Conservation (phyloP, 1,284 basidiomycete genomes). For the Sporisorium reilianum region DNA sequence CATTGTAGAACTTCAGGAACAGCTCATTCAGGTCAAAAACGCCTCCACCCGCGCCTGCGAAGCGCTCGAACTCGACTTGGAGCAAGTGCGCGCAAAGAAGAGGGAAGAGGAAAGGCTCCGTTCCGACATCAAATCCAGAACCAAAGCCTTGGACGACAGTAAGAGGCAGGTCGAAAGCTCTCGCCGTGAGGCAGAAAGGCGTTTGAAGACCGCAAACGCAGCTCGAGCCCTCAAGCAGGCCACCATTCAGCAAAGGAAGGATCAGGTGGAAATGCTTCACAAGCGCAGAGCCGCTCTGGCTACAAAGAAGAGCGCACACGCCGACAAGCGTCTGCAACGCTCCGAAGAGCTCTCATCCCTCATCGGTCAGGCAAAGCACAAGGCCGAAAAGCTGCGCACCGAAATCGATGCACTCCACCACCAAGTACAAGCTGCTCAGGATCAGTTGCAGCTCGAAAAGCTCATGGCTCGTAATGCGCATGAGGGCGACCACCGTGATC, state of each 20-base stretch:
- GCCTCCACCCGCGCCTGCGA: constrained; percentile 73
- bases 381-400: constrained; percentile 16
- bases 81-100: constrained; percentile 80
- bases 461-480: constrained; percentile 14
- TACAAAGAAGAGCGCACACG: constrained; percentile 48
- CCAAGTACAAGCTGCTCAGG: constrained; percentile 27
- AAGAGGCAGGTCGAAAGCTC: constrained; percentile 83
- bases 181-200: constrained; percentile 87
- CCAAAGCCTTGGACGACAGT: constrained; percentile 86
- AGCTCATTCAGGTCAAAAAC: constrained; percentile 78
- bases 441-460: constrained; percentile 37
- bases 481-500: constrained; percentile 17
- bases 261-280: constrained; percentile 77
- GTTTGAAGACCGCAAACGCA: constrained; percentile 78
- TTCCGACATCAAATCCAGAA: constrained; percentile 81
- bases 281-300: constrained; percentile 71
- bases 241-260: constrained; percentile 73
- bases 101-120: constrained; percentile 84
- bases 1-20: constrained; percentile 75
- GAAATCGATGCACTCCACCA: constrained; percentile 22
- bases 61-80: constrained; percentile 79
- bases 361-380: constrained; percentile 24
- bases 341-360: constrained; percentile 27
- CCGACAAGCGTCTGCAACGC: constrained; percentile 38
- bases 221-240: constrained; percentile 71